Conservation (phyloP, 495 filamentous ascomycete genomes). For the Annulohypoxylon bovei region DNA sequence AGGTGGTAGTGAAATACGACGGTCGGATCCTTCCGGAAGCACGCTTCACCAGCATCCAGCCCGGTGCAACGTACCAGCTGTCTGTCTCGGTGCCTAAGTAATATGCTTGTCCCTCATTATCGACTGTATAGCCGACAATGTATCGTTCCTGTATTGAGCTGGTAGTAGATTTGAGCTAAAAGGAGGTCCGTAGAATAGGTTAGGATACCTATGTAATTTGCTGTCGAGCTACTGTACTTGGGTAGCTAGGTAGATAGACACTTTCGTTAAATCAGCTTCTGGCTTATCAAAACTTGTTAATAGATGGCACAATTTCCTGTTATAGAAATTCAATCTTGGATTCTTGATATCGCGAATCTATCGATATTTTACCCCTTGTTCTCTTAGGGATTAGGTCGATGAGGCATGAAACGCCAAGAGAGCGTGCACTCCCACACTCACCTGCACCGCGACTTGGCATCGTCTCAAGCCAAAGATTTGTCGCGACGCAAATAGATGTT, state of each 20-base stretch:
- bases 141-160: neutral
- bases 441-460: conserved; percentile 31
- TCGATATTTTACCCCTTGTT: neutral
- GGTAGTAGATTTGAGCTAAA: conserved; percentile 4
- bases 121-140: neutral
- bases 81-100: conserved; percentile 50
- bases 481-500: conserved; percentile 15
- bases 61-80: conserved; percentile 54
- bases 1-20: conserved; percentile 52
- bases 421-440: conserved; percentile 17
- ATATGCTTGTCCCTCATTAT: neutral
- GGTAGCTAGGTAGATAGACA: conserved; percentile 22
- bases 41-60: conserved; percentile 51
- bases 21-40: conserved; percentile 49
- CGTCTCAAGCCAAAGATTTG: conserved; percentile 27
- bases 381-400: conserved; percentile 5
- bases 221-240: no score
- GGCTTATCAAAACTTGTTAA: conserved; percentile 2
- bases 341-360: conserved; percentile 3
- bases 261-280: conserved; percentile 16
- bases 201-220: neutral
- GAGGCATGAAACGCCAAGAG: conserved; percentile 40
- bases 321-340: conserved; percentile 11
- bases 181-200: neutral
- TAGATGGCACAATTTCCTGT: conserved; percentile 8